Evolutionary conservation across 495 filamentous ascomycete genomes (phyloP).

Genomic region (Aspergillus sclerotiicarbonarius): DNA sequence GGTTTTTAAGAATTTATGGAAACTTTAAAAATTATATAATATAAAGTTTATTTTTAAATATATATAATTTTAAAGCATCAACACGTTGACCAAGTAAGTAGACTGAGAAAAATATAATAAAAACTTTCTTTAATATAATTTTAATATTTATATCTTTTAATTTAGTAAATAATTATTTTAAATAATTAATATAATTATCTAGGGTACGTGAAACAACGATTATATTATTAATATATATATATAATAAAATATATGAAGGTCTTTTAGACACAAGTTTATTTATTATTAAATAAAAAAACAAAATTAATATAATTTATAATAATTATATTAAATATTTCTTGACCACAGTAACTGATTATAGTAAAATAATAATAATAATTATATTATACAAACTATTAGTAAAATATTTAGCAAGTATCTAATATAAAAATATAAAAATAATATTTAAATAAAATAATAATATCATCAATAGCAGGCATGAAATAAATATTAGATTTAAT

Average conservation of each 20-base stretch:
- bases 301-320: not conserved
- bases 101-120: no score
- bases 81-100: no score
- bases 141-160: not conserved
- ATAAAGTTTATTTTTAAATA: no score
- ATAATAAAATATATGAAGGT: no score
- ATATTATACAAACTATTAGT: not conserved
- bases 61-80: no score
- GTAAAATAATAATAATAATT: not conserved
- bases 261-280: not conserved
- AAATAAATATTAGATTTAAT: no score
- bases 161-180: not conserved
- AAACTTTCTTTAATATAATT: no score
- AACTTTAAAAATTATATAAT: no score
- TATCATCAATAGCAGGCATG: no score
- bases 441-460: no score
- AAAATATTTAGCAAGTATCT: not conserved
- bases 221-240: not conserved
- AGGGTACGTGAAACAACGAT: not conserved
- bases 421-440: no score
- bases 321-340: not conserved
- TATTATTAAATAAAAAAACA: not conserved
- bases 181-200: not conserved
- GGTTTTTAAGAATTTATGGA: no score
- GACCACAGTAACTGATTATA: not conserved